Base-by-base conservation (phyloP, 2,329 filamentous ascomycete species). In the Trichophyton simii region DNA sequence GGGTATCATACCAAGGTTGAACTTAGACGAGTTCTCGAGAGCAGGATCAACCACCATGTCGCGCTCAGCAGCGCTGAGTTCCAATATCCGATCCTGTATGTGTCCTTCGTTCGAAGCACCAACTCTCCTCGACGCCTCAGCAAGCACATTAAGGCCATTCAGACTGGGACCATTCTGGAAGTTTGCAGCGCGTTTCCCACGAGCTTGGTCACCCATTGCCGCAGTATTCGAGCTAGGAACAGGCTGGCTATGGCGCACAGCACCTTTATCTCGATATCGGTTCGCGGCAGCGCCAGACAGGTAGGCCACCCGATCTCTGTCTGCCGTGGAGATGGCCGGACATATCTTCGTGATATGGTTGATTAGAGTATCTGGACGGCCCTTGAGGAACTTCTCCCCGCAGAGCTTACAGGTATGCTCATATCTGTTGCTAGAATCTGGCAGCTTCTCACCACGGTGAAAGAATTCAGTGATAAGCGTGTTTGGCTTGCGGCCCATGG, bases 361-460 rank as follows among this genome's bases (percentile, higher is more conserved):
- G 50, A 85, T 87, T 63, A 96, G 76, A 68, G 84, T 89, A 70
- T 96, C 91, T 69, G 89, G 87, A 64, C 91, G 85, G 64, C 91
- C 91, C 72, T 95, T 95, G 65, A 89, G 88, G 65, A 96, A 96
- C 73, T 88, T 87, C 75, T 94, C 88, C 66, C 89, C 89, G 72
- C 90, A 95, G 66, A 85, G 82, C 73, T 88, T 92, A 82, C 91
- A 96, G 11, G 88, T 94, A 71, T 96, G 89, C 68, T 89, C 86
- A 71, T 96, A 96, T 62, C 91, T 85, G 73, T 95, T 96, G 78
- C 89, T 94, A 66, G 88, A 87, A 76, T 96, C 90, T 71, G 87
- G 85, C 68, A 96, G 82, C 76, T 96, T 96, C 44, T 84, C 83
- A 8, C 91, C 91, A 67, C 91, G 84, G 72, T 89, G 84, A 74